Conservation (phyloP, 2,329 filamentous ascomycete genomes). For the Hysterium pulicare region DNA sequence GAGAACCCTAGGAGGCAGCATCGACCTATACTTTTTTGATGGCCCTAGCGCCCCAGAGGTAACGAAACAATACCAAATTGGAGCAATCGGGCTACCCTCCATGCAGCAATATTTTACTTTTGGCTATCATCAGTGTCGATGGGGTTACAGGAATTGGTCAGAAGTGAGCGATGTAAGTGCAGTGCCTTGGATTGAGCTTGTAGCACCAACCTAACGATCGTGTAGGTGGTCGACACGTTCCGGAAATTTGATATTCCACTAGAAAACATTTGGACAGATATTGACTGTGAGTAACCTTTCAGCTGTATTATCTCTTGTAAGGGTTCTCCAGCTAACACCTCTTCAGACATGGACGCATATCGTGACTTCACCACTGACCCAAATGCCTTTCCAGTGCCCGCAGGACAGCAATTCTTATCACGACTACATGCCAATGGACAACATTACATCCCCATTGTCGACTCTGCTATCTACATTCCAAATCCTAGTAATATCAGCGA, state of each 20-base stretch:
- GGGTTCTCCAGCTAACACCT: conserved; percentile 12
- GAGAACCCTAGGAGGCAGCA: conserved; percentile 69
- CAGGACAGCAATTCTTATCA: conserved; percentile 51
- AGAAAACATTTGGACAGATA: conserved; percentile 44
- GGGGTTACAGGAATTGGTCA: conserved; percentile 75
- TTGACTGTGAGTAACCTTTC: conserved; percentile 27
- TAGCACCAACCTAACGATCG: conserved; percentile 2
- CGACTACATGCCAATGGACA: conserved; percentile 53
- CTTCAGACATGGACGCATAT: conserved; percentile 58
- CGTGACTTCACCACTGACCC: conserved; percentile 58
- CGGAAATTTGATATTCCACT: conserved; percentile 56
- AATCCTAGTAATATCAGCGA: conserved; percentile 68
- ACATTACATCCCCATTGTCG: conserved; percentile 60
- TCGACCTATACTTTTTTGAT: conserved; percentile 77
- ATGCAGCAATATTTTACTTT: conserved; percentile 82
- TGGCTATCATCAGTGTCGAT: conserved; percentile 79
- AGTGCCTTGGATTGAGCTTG: not conserved
- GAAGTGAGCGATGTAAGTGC: conserved; percentile 51
- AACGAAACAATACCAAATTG: conserved; percentile 66
- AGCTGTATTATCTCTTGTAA: conserved; percentile 34
- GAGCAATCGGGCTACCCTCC: conserved; percentile 65
- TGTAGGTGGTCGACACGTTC: conserved; percentile 49
- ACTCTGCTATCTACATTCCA: conserved; percentile 66
- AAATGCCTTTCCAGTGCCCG: conserved; percentile 49
- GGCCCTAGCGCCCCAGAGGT: conserved; percentile 68